Evolutionary conservation across 2,329 filamentous ascomycete species (phyloP), one percentile per base, ranked within the genome.

Genomic region (Coniella lustricola): DNA sequence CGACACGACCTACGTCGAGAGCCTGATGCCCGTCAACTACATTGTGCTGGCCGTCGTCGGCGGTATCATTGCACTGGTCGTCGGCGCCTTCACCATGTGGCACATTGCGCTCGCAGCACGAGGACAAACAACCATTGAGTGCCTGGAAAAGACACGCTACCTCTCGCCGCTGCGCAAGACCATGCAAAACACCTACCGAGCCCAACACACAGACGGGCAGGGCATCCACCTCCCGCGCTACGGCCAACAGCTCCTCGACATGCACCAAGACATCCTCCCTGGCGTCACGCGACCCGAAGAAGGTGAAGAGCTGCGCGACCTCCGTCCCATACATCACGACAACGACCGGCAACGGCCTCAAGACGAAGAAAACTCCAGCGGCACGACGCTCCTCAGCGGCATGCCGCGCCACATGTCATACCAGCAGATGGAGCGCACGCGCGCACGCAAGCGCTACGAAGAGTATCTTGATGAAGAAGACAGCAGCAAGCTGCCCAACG

Each of bases 111-210:
- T 98, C 1, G 87, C 88, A 1, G 70, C 78, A 46, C 77, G 79
- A 21, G 89, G 88, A 3, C 83, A 94, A 67, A 98, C 93, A 1
- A 98, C 93, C 3, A 96, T 98, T 51, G 93, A 98, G 65, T 95
- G 86, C 59, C 72, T 98, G 51, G 93, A 98, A 67, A 96, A 93
- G 73, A 97, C 91, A 2, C 80, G 93, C 48, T 98, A 98, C 67
- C 77, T 95, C 7, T 89, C 86, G 9, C 88, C 89, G 0, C 64
- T 95, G 52, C 79, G 85, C 49, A 82, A 81, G 61, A 78, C 78
- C 42, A 77, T 91, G 61, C 82, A 87, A 61, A 72, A 79, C 54
- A 77, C 83, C 48, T 77, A 81, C 56, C 67, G 71, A 53, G 73
- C 77, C 40, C 74, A 78, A 53, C 71, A 77, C 62, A 71, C 54